Base-by-base conservation (phyloP, 2,329 filamentous ascomycete species). In the Aspergillus bombycis region DNA sequence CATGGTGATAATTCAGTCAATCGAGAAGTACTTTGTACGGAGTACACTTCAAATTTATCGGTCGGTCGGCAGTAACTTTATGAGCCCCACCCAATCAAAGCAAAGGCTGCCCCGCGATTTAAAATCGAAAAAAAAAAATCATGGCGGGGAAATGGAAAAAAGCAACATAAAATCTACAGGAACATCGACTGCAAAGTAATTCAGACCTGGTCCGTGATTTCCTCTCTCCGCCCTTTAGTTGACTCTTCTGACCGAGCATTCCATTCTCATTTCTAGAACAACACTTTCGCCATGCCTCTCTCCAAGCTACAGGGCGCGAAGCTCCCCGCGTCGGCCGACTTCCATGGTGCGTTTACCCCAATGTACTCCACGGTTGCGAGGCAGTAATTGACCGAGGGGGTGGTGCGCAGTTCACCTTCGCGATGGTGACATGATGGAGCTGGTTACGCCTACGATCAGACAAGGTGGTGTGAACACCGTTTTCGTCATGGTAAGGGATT, bases 381-480 rank as follows among this genome's bases (percentile, higher is more conserved):
- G 19, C 21, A 28, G 64, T 69, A 69, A 56, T 56, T 64, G 53
- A 62, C 32, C 34, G 36, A n/a, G 11, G 32, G 1, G 11, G n/a
- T 28, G 10, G 11, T 16, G 4, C 64, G 8, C 48, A 69, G 89
- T 92, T 70, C 90, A 92, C 77, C 81, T 92, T 69, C 86, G 90
- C 34, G 87, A 92, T 75, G 89, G 85, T 23, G 81, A 85, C 63
- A 85, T 80, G 82, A 88, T 89, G 84, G 81, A 87, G 62, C 72
- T 83, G 19, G 83, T 87, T 52, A 82, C 81, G 34, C 84, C 84
- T 32, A 82, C 80, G 19, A 84, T 88, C 65, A 83, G 84, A 58
- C 76, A 83, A 63, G 89, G 89, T 68, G 90, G 89, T 57, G 87
- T 90, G 67, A 86, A 91, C 72, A 88, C 87, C 14, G 88, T 84